These are phyloP conservation scores for Neckera pumila DNA, from an alignment of 225 moss, liverwort and hornwort genomes.

Conservation along the genomic window DNA sequence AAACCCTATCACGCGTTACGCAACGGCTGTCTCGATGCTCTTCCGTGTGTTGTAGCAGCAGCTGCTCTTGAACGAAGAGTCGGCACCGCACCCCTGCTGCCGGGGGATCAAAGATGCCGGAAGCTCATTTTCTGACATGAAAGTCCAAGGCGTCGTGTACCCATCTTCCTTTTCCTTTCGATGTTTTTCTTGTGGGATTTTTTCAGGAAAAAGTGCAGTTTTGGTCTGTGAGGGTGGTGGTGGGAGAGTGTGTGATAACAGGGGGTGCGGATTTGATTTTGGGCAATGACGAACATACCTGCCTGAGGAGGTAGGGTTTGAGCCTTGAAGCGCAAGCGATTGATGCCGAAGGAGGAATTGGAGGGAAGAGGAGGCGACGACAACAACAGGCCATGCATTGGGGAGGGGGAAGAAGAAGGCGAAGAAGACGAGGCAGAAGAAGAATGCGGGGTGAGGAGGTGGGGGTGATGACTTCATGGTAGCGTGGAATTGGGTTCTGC, in stretches of 20 bases:
- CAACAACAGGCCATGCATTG: neutral
- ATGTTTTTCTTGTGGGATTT: neutral
- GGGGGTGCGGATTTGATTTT: neutral
- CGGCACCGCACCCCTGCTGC: neutral
- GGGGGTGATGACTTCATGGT: neutral
- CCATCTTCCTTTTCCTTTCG: neutral
- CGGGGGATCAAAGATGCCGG: neutral
- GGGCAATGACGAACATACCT: neutral
- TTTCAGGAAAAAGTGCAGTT: neutral
- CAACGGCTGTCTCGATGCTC: neutral
- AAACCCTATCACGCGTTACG: slow-evolving; percentile 1
- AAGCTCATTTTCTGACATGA: neutral
- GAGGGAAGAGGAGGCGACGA: neutral
- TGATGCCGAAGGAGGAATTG: neutral
- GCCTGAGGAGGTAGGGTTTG: neutral
- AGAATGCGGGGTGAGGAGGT: neutral
- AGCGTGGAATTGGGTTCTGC: neutral
- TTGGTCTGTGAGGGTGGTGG: neutral
- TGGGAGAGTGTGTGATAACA: neutral
- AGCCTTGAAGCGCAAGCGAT: neutral
- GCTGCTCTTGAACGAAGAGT: neutral
- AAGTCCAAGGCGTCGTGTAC: neutral
- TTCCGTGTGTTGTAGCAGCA: neutral
- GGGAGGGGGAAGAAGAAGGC: neutral
- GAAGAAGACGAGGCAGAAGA: neutral